Evolutionary conservation across 169 alveolate genomes (phyloP).

Genomic region (Besnoitia besnoiti): DNA sequence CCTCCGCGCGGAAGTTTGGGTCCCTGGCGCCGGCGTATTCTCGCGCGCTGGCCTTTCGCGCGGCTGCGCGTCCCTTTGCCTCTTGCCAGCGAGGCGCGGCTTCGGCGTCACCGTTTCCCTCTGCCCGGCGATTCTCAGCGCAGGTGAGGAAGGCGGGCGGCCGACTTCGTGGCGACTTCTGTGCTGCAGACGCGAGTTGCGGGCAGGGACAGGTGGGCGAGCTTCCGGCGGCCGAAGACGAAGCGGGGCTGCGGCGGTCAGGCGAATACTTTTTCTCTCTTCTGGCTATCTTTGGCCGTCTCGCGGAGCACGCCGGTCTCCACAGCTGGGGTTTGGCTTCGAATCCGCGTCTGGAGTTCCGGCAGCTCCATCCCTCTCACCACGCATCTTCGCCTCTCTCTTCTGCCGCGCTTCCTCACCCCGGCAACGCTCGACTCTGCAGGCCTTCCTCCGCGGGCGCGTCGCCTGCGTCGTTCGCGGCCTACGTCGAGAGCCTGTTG

Average conservation of each 20-base stretch:
- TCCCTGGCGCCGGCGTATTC: too few species aligned
- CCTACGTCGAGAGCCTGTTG: neutral
- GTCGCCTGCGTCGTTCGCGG: neutral
- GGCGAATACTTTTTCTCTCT: slow-evolving; percentile 29
- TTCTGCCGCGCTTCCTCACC: neutral
- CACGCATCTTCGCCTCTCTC: neutral
- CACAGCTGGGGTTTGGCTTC: slow-evolving; percentile 40
- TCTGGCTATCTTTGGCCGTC: slow-evolving; percentile 32
- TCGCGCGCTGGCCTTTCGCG: too few species aligned
- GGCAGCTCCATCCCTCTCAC: neutral
- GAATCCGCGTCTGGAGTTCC: slow-evolving; percentile 21
- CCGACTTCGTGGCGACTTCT: too few species aligned
- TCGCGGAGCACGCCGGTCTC: slow-evolving; percentile 45
- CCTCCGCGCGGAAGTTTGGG: too few species aligned
- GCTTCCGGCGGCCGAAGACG: too few species aligned
- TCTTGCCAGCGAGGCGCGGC: too few species aligned
- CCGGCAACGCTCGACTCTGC: neutral
- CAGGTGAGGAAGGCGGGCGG: too few species aligned
- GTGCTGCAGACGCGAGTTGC: too few species aligned
- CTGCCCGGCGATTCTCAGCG: too few species aligned
- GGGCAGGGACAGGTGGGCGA: too few species aligned
- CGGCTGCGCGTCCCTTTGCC: too few species aligned
- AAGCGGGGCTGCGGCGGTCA: neutral
- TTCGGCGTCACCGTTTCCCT: too few species aligned
- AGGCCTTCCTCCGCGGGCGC: neutral